Percentiles rank a stretch among this genome's conserved stretches.
Conservation (phyloP, 805 yeast genomes). For the Wickerhamiella brachini region DNA sequence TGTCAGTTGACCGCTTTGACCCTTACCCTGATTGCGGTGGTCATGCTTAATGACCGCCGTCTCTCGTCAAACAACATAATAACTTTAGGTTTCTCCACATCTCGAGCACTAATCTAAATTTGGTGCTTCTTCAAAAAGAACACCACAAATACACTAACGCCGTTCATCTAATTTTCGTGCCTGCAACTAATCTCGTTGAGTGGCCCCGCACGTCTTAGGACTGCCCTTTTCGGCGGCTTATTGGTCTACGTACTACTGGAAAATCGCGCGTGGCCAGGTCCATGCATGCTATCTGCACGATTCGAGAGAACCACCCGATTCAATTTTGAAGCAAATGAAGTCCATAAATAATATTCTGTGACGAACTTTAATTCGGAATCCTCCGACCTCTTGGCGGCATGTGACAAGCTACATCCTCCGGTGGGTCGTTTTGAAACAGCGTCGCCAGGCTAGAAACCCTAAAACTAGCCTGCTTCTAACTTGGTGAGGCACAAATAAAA, state of each 20-base stretch:
- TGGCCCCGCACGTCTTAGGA: neutral
- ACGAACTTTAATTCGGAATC: neutral
- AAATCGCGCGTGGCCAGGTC: neutral
- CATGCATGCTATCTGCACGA: neutral
- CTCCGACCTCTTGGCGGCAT: neutral
- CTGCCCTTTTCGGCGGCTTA: neutral
- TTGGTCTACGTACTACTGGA: neutral
- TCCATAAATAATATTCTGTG: too few relatives aligned
- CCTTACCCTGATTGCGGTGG: neutral
- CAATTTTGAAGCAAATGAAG: neutral
- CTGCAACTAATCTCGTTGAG: neutral
- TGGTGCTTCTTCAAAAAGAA: neutral
- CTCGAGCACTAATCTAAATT: too few relatives aligned
- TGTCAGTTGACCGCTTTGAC: neutral
- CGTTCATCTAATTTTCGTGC: neutral
- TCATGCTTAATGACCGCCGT: neutral
- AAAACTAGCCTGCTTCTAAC: too few relatives aligned
- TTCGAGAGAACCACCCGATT: neutral
- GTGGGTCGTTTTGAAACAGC: too few relatives aligned
- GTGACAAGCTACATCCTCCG: neutral
- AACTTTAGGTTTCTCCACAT: neutral
- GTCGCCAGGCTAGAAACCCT: too few relatives aligned
- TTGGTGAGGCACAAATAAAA: too few relatives aligned
- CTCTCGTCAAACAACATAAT: neutral
- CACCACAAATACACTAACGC: too few relatives aligned